Evolutionary conservation across 2,329 filamentous ascomycete genomes (phyloP).

Genomic region (Ophiostoma sp.): DNA sequence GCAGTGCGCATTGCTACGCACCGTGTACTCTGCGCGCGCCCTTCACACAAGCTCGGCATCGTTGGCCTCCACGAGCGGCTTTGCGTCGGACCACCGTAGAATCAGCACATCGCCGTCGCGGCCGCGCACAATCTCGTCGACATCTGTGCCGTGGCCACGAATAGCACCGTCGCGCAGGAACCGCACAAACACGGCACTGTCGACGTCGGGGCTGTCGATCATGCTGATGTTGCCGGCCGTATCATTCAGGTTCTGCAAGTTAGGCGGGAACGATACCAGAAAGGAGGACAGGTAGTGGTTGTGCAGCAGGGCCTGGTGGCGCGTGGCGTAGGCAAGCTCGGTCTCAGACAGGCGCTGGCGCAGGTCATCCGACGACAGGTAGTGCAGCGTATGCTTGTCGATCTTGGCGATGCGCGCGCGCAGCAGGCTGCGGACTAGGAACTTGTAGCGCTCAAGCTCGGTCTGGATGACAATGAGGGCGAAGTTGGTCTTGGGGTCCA

Average conservation of each 20-base stretch:
- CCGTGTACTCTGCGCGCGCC: not conserved
- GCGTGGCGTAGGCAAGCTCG: conserved; percentile 75
- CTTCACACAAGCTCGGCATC: conserved; percentile 54
- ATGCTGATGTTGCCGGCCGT: conserved; percentile 84
- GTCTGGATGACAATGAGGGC: conserved; percentile 92
- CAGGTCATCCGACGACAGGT: conserved; percentile 54
- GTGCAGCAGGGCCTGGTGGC: conserved; percentile 78
- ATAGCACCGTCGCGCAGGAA: conserved; percentile 58
- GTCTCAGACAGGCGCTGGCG: conserved; percentile 63
- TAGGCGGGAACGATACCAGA: conserved; percentile 70
- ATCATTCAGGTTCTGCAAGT: conserved; percentile 82
- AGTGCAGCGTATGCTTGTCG: conserved; percentile 69
- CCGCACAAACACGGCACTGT: conserved; percentile 78
- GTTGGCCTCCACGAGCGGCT: conserved; percentile 49
- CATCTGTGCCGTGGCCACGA: conserved; percentile 57
- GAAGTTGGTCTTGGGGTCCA: conserved; percentile 89
- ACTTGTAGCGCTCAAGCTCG: conserved; percentile 91
- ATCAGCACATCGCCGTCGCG: conserved; percentile 61
- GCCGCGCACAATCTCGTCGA: conserved; percentile 54
- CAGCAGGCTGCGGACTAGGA: conserved; percentile 75
- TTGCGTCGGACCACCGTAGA: conserved; percentile 70
- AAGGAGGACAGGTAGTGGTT: conserved; percentile 83
- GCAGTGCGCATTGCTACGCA: not conserved
- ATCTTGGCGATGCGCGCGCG: conserved; percentile 87
- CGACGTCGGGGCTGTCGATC: conserved; percentile 80